These are phyloP conservation scores for Penicillium malachiteum DNA, from an alignment of 495 filamentous ascomycete genomes.

Conservation along the genomic window DNA sequence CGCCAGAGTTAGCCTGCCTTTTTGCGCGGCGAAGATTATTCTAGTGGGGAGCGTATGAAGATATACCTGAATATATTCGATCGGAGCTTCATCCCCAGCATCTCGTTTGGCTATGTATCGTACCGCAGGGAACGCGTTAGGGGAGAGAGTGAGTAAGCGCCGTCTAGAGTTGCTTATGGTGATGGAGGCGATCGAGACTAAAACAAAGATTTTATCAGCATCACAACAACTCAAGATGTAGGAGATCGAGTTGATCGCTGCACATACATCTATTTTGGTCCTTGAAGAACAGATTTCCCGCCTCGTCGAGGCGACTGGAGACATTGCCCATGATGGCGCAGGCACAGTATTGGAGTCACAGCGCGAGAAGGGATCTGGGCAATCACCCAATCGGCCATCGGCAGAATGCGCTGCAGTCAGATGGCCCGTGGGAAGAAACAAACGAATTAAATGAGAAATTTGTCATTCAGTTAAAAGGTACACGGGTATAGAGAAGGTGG, in stretches of 20 bases:
- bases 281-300: conserved; percentile 75
- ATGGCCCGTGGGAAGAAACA: conserved; percentile 18
- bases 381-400: conserved; percentile 40
- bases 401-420: conserved; percentile 31
- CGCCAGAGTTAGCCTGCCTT: not conserved
- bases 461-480: conserved; percentile 23
- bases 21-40: not conserved
- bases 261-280: conserved; percentile 82
- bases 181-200: conserved; percentile 84
- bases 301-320: conserved; percentile 86
- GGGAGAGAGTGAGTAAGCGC: conserved; percentile 74
- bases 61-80: conserved; percentile 89
- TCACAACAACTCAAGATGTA: not conserved
- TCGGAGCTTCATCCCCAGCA: conserved; percentile 65
- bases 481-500: not conserved
- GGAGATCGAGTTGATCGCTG: not conserved
- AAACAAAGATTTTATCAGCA: conserved; percentile 14
- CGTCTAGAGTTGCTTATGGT: conserved; percentile 74
- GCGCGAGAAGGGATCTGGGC: conserved; percentile 31
- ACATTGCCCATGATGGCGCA: conserved; percentile 79
- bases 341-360: conserved; percentile 27
- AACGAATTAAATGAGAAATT: conserved; percentile 10
- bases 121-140: conserved; percentile 85
- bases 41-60: not conserved
- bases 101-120: conserved; percentile 76